Percentiles rank a stretch among this genome's conserved stretches.
Evolutionary conservation across 495 filamentous ascomycete species (phyloP).

Genomic region (Neurospora hispaniola): DNA sequence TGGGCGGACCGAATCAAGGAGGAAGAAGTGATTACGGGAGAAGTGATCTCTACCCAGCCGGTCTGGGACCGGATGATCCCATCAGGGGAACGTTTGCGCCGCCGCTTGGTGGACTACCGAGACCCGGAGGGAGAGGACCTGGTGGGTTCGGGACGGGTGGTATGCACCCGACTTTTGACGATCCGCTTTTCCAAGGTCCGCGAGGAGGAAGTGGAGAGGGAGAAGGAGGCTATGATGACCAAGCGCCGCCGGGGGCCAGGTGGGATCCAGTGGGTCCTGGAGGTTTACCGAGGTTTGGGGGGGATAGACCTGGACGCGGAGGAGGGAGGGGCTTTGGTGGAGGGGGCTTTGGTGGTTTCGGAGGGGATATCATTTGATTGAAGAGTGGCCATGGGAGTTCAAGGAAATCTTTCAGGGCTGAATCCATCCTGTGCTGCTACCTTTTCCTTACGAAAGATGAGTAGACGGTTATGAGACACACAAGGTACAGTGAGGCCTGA

Average conservation of each 20-base stretch:
- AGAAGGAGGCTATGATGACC: conserved; percentile 34
- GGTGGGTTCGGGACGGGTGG: conserved; percentile 44
- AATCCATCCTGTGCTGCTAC: too few relatives aligned
- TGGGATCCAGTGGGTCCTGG: conserved; percentile 83
- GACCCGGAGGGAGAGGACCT: background rate
- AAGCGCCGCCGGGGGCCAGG: conserved; percentile 48
- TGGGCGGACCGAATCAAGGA: conserved; percentile 18
- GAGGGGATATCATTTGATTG: conserved; percentile 28
- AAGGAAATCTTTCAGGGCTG: too few relatives aligned
- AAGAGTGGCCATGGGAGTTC: too few relatives aligned
- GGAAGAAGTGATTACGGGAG: conserved; percentile 51
- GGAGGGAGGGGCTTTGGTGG: conserved; percentile 23
- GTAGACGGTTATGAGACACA: too few relatives aligned
- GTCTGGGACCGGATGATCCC: conserved; percentile 77
- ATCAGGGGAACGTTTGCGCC: conserved; percentile 48
- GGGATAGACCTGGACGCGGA: conserved; percentile 18
- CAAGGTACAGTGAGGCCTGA: too few relatives aligned
- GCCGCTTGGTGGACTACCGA: conserved; percentile 20
- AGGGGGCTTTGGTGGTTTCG: conserved; percentile 25
- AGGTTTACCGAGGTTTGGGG: conserved; percentile 30
- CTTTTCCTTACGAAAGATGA: too few relatives aligned
- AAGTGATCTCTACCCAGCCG: conserved; percentile 77
- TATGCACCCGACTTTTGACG: conserved; percentile 95
- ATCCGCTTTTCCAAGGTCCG: conserved; percentile 69
- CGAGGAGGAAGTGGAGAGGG: conserved; percentile 34